phyloP scores from a whole-genome alignment of 2,329 filamentous ascomycete species.

The Ceratocystis diversiconidia region DNA sequence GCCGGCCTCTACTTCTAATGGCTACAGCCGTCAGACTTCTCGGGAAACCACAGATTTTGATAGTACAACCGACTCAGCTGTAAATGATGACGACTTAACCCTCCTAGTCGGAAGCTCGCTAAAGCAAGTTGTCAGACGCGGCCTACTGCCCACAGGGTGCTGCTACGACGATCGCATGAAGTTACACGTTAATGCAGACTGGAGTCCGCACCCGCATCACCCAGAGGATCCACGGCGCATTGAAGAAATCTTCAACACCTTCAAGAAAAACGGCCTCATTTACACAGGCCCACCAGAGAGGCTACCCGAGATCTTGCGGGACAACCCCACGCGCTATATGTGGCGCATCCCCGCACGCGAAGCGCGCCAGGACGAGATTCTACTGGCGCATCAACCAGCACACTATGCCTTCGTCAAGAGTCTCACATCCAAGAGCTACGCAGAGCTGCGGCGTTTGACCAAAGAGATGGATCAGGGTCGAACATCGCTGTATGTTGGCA shows the following conservation, averaged over 20 bases:
- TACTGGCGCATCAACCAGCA: constrained; percentile 58
- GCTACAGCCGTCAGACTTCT: constrained; percentile 12
- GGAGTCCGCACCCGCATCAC: constrained; percentile 61
- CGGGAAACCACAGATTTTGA: constrained; percentile 13
- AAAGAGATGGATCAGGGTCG: constrained; percentile 45
- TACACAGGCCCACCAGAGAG: constrained; percentile 45
- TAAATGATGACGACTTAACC: constrained; percentile 19
- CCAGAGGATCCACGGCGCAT: constrained; percentile 90
- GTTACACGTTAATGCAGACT: constrained; percentile 76
- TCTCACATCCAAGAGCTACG: constrained; percentile 39
- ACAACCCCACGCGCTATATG: constrained; percentile 47
- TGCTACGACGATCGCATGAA: constrained; percentile 95
- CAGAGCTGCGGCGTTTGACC: constrained; percentile 56
- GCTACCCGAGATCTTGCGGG: constrained; percentile 36
- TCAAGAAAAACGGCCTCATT: constrained; percentile 68
- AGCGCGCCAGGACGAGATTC: constrained; percentile 68
- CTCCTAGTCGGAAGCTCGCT: constrained; percentile 22
- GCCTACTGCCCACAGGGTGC: constrained; percentile 54
- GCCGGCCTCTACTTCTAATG: constrained; percentile 11
- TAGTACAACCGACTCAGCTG: constrained; percentile 18
- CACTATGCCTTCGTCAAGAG: constrained; percentile 67
- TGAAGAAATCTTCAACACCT: constrained; percentile 79
- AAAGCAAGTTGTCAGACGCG: constrained; percentile 30
- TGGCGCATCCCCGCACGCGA: constrained; percentile 65
- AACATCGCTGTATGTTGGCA: constrained; percentile 72